Conservation (phyloP, 768 basidiomycete genomes). For the Agrocybe pediades region DNA sequence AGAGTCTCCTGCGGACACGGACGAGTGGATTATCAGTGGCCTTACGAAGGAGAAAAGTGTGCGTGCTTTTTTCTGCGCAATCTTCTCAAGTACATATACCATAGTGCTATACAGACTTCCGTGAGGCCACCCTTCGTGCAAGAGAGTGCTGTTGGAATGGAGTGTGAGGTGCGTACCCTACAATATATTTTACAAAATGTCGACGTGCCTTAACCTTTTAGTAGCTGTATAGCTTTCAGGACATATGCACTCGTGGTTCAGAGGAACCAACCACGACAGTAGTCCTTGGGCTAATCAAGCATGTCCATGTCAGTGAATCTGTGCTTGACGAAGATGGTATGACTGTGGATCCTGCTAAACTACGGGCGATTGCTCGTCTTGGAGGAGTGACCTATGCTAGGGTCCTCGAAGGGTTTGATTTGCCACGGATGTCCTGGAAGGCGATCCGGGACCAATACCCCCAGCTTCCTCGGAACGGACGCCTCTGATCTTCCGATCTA, state of each 20-base stretch:
- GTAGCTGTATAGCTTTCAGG: constrained; percentile 52
- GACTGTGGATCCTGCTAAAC: constrained; percentile 47
- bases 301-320: constrained; percentile 50
- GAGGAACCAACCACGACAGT: constrained; percentile 43
- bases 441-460: constrained; percentile 26
- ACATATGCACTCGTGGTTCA: constrained; percentile 42
- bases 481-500: not conserved
- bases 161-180: constrained; percentile 54
- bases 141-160: constrained; percentile 61
- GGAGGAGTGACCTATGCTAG: constrained; percentile 57
- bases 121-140: constrained; percentile 55
- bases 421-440: constrained; percentile 44
- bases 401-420: constrained; percentile 47
- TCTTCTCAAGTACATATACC: constrained; percentile 6
- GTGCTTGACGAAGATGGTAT: constrained; percentile 43
- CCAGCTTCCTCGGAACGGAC: constrained; percentile 16
- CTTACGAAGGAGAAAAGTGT: constrained; percentile 56
- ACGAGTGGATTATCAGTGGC: constrained; percentile 66
- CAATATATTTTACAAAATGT: constrained; percentile 11
- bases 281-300: constrained; percentile 55
- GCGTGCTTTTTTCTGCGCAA: constrained; percentile 22
- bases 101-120: constrained; percentile 31
- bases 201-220: constrained; percentile 7
- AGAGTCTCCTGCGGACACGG: constrained; percentile 51
- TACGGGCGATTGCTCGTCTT: constrained; percentile 52